Base-by-base conservation (phyloP, 2,329 filamentous ascomycete genomes). In the Penicillium sp. region DNA sequence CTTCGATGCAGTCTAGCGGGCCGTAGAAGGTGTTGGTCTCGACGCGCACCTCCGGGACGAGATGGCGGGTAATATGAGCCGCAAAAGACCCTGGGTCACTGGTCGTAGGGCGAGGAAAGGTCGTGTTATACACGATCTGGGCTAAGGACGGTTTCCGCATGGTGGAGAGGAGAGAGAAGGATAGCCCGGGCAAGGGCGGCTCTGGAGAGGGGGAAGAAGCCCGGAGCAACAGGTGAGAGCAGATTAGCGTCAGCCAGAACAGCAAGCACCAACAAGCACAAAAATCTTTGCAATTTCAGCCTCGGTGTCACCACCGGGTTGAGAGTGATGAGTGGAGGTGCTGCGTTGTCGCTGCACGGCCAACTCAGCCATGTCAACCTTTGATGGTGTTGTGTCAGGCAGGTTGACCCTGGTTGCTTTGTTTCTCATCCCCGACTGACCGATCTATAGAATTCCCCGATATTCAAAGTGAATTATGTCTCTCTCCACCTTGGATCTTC, bases 391-490 rank as follows among this genome's bases (percentile, higher is more conserved):
- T 25, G 36, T 60, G 16, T 47, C 54, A 50, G 56, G 56, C 54
- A 35, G 33, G 51, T 37, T 6, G 6, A n/a, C 9, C 15, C 13
- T 35, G 4, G 33, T 35, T 17, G 7, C 9, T 27, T 11, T 11
- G 12, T 13, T n/a, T 5, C 25, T 11, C 25, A 27, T 23, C 12
- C 10, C 25, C 12, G 11, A 27, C 25, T 22, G 18, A 13, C 25
- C 22, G 22, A 6, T 23, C 6, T 17, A 6, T 39, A 65, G 87
- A 94, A 56, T 93, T 94, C 50, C 85, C 85, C 3, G 76, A 80
- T 27, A 88, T 94, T 42, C 72, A 81, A 52, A 81, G 80, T 80
- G 49, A 52, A 66, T 49, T n/a, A 4, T 5, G 15, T 16, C 9
- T 28, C 12, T 34, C 9, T 30, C 25, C 4, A 6, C 10, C 11